Base-by-base conservation (phyloP, 345 rosid genomes). In the Carallia pectinifolia region DNA sequence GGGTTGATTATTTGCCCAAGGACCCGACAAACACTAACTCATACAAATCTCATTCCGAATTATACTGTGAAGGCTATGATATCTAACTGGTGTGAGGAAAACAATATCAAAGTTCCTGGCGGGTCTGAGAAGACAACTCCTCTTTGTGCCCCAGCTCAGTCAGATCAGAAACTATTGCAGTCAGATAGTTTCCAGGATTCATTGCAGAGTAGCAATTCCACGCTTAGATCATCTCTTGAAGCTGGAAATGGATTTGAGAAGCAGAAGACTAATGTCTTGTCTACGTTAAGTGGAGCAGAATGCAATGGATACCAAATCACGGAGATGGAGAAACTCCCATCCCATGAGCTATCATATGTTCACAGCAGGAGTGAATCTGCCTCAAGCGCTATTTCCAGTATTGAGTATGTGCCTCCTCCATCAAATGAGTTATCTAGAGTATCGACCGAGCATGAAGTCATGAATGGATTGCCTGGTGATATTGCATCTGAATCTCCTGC, bases 31-130 rank as follows among this genome's bases (percentile, higher is more conserved):
- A 75, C 68, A 53, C 89, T 94, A 52, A 39, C 77, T 23, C 96
- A 94, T 77, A 79, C 82, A 74, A 86, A 91, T 82, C 86, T 94
- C 76, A 91, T 90, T 75, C 91, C 98, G 23, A 94, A 94, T 75
- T 85, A 87, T 84, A 94, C 86, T 29, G 97, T 94, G 79, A 94
- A 91, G 77, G 96, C 90, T 76, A 88, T 91, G 96, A 91, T 89
- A 71, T 71, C 84, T 40, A 87, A 81, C 79, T 91, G 98, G 98
- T 84, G 90, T 38, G 87, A 84, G 76, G 86, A 85, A 82, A 91
- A 90, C 74, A 83, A 74, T 69, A 71, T 85, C 66, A 79, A 64
- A 61, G 74, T 81, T 76, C 65, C 80, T 30, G 65, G 74, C 63
- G 72, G 70, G 63, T 70, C 77, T 64, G 76, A 54, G 77, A 68